Percentiles rank a stretch among this genome's conserved stretches.
phyloP scores from a whole-genome alignment of 129 eudicot genomes.

The Flaveria robusta region DNA sequence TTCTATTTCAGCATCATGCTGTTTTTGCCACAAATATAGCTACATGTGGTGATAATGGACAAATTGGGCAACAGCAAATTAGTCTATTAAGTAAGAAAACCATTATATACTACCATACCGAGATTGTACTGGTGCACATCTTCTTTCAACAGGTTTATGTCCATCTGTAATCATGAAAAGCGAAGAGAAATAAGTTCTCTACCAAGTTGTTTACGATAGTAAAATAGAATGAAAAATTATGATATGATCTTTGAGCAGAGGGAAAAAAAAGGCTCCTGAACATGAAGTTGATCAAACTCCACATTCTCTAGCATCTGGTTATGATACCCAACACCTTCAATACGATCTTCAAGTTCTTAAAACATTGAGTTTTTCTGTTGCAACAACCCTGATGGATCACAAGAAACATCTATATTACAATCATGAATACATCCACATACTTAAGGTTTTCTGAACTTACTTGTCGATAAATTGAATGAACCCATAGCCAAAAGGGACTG shows the following conservation, averaged over 20 bases:
- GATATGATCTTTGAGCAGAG: conserved; percentile 71
- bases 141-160: conserved; percentile 81
- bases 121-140: conserved; percentile 76
- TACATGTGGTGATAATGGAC: background rate
- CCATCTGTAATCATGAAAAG: conserved; percentile 57
- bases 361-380: no score
- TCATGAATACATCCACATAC: no score
- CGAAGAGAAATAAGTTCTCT: conserved; percentile 19
- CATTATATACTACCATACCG: conserved; percentile 40
- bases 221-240: conserved; percentile 8
- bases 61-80: background rate
- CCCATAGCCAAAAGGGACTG: no score
- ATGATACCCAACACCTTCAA: conserved; percentile 45
- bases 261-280: conserved; percentile 90
- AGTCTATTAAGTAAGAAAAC: background rate
- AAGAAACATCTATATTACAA: no score
- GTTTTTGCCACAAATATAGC: no score
- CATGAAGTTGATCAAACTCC: conserved; percentile 74
- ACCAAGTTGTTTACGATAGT: conserved; percentile 6
- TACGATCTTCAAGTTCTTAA: conserved; percentile 41
- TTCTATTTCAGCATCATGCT: background rate
- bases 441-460: no score
- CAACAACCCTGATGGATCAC: no score
- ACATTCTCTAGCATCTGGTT: conserved; percentile 60
- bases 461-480: no score